Evolutionary conservation across 2,329 filamentous ascomycete genomes (phyloP), one percentile per base, ranked within the genome.

Genomic region (Ceratocystis smalleyi): DNA sequence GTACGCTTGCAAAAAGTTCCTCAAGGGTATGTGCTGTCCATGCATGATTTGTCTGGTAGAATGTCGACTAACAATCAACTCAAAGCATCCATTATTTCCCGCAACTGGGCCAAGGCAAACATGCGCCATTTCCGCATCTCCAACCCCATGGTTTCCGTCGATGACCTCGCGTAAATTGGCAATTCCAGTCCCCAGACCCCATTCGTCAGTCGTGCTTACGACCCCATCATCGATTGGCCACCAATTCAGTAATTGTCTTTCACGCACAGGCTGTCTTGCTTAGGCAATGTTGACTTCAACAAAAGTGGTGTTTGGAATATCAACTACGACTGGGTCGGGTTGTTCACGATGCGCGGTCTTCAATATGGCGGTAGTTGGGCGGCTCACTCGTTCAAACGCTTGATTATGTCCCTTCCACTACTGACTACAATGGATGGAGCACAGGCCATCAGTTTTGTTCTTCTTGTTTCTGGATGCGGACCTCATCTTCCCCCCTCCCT

Each of bases 1-100:
- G 77, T 99, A 99, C 74, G 94, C 94, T 65, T 95, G 90, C 83
- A 99, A 97, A 81, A 96, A 96, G 77, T 99, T 97, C 77, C 78
- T 97, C 71, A 99, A 99, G 79, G 91, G 92, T 96, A 84, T 77
- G 81, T 70, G n/a, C 65, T 24, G 32, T 35, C 17, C 43, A 22
- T n/a, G 5, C 8, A 54, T 19, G 30, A 8, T 60, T 67, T 2
- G 19, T 17, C 6, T 22, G 17, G 22, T 55, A 22, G n/a, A 6
- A 49, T 22, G 2, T 35, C 30, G 24, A 32, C 59, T 65, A 59
- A 45, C 61, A 51, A 10, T n/a, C 43, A 22, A 35, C 35, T 0
- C 10, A 17, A 19, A 63, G 66, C 65, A 43, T 66, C 65, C 30
- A 64, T 64, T 19, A 67, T 65, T 40, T 60, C 66, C 43, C 65